Evolutionary conservation across 73 alveolate species (phyloP).

Genomic region (Tetrahymena thermophila): DNA sequence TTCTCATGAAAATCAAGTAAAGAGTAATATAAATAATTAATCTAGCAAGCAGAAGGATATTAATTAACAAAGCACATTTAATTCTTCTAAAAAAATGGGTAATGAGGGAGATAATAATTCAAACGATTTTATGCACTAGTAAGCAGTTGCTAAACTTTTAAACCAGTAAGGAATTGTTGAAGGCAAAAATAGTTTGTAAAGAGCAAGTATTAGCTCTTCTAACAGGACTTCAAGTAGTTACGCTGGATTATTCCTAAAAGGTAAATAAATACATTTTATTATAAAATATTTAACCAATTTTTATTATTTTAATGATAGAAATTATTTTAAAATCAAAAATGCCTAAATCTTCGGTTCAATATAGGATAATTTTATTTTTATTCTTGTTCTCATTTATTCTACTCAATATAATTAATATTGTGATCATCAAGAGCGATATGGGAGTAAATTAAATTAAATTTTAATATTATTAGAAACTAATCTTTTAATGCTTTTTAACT

Average conservation of each 20-base stretch:
- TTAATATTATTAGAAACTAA: no score
- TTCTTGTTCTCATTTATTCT: not conserved
- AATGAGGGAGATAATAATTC: not conserved
- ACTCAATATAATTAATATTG: not conserved
- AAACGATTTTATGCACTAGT: not conserved
- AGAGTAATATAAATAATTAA: no score
- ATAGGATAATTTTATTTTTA: not conserved
- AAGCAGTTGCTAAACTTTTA: not conserved
- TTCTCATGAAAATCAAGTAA: no score
- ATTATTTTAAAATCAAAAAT: not conserved
- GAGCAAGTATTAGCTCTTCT: not conserved
- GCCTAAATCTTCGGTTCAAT: not conserved
- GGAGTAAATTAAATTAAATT: not conserved
- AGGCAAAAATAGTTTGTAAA: not conserved
- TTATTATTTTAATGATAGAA: not conserved
- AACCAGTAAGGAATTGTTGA: not conserved
- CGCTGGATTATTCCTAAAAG: not conserved
- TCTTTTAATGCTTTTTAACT: no score
- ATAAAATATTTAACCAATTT: not conserved
- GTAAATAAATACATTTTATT: not conserved
- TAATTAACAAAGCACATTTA: not conserved
- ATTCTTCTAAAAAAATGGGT: not conserved
- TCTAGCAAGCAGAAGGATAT: not conserved
- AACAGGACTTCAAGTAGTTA: not conserved
- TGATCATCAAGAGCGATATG: not conserved